phyloP scores from a whole-genome alignment of 2,329 filamentous ascomycete species.

The Juglanconis juglandina region DNA sequence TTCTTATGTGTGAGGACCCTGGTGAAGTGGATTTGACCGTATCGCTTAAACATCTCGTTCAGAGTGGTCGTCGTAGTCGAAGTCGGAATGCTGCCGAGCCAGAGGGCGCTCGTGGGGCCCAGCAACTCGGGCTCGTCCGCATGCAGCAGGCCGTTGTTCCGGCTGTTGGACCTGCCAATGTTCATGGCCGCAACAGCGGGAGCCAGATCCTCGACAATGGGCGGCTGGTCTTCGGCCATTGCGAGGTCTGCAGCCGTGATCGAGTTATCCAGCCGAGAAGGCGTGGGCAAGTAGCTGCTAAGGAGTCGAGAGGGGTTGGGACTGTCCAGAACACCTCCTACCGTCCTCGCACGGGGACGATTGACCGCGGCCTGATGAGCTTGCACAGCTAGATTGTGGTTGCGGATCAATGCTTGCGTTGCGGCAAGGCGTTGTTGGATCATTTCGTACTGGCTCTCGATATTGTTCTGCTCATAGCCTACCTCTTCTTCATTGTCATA shows the following conservation, averaged over 20 bases:
- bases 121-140: constrained; percentile 70
- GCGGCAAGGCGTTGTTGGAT: constrained; percentile 61
- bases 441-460: constrained; percentile 59
- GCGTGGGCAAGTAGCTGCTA: constrained; percentile 72
- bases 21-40: constrained; percentile 85
- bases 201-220: constrained; percentile 67
- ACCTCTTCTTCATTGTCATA: constrained; percentile 55
- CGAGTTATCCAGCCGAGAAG: constrained; percentile 68
- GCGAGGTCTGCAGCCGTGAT: constrained; percentile 73
- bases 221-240: constrained; percentile 68
- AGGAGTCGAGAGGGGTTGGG: constrained; percentile 59
- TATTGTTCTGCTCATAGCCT: constrained; percentile 50
- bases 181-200: constrained; percentile 81
- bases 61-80: constrained; percentile 95
- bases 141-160: constrained; percentile 64
- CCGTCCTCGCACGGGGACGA: constrained; percentile 84
- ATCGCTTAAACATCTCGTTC: constrained; percentile 91
- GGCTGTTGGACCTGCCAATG: constrained; percentile 62
- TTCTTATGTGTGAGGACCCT: constrained; percentile 97
- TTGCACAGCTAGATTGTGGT: constrained; percentile 90
- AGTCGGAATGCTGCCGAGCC: constrained; percentile 95
- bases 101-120: constrained; percentile 90
- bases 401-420: constrained; percentile 71
- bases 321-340: constrained; percentile 77
- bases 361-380: constrained; percentile 81